Evolutionary conservation across 2,329 filamentous ascomycete genomes (phyloP).

Genomic region (Fusarium xylarioides): DNA sequence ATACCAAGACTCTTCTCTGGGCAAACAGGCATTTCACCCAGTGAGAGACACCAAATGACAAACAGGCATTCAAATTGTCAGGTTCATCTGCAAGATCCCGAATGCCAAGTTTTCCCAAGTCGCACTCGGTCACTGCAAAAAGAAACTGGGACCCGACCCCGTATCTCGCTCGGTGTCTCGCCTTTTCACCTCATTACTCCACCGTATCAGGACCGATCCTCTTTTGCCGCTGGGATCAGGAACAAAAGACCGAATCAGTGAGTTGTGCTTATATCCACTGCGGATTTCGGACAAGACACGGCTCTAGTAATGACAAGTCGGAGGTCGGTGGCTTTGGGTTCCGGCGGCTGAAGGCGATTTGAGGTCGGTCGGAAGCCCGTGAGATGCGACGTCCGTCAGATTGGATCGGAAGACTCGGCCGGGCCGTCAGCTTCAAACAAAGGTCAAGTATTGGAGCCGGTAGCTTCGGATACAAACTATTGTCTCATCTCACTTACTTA

Average conservation of each 20-base stretch:
- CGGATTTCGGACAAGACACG: slow-evolving; percentile 5
- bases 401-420: slow-evolving; percentile 15
- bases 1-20: slow-evolving; percentile 1
- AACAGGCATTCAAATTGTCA: slow-evolving; percentile 12
- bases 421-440: not conserved
- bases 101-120: slow-evolving; percentile 24
- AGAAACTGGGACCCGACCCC: slow-evolving; percentile 1
- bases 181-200: slow-evolving; percentile 10
- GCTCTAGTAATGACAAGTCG: not conserved
- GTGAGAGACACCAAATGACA: slow-evolving; percentile 28
- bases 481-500: not conserved
- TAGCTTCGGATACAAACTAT: slow-evolving; percentile 1
- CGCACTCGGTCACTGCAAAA: not conserved
- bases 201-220: slow-evolving; percentile 12
- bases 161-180: slow-evolving; percentile 24
- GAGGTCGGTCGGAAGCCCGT: not conserved
- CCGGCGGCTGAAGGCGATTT: slow-evolving; percentile 16
- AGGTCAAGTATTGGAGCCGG: not conserved
- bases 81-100: slow-evolving; percentile 27
- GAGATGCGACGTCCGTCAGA: slow-evolving; percentile 10
- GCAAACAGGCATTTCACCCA: slow-evolving; percentile 8
- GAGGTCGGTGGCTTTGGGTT: slow-evolving; percentile 14
- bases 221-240: slow-evolving; percentile 11
- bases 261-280: slow-evolving; percentile 9
- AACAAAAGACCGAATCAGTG: not conserved